These are phyloP conservation scores for Plasmopara viticola DNA, from an alignment of 352 stramenopile species.

Conservation along the genomic window DNA sequence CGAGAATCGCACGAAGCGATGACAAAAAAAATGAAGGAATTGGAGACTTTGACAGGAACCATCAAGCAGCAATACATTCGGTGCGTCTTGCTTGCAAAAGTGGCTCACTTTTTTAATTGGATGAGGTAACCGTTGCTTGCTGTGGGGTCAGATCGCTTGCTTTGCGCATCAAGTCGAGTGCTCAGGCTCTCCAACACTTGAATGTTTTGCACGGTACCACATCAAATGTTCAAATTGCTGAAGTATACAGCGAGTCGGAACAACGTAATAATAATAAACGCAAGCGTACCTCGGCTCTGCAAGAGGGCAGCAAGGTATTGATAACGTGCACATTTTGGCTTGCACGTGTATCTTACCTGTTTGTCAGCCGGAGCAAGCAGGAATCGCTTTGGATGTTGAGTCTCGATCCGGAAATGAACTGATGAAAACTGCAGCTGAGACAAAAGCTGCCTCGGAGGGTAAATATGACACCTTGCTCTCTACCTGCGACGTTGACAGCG, in stretches of 20 bases:
- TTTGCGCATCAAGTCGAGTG: constrained; percentile 46
- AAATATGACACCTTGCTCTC: background rate
- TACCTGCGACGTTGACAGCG: background rate
- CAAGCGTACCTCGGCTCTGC: constrained; percentile 23
- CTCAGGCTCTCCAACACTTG: constrained; percentile 39
- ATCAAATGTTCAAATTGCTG: constrained; percentile 19
- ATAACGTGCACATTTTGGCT: constrained; percentile 4
- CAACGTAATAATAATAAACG: constrained; percentile 33
- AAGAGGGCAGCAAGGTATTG: constrained; percentile 20
- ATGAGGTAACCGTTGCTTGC: background rate
- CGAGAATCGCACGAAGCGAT: constrained; percentile 40
- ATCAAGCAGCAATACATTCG: constrained; percentile 56
- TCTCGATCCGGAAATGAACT: background rate
- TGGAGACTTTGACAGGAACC: constrained; percentile 30
- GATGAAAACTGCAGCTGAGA: background rate
- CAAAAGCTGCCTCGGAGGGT: background rate
- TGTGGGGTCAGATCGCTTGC: constrained; percentile 38
- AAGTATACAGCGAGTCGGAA: constrained; percentile 27
- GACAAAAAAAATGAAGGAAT: constrained; percentile 35
- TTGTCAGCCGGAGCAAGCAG: constrained; percentile 21
- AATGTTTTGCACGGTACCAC: constrained; percentile 18
- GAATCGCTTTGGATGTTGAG: constrained; percentile 2
- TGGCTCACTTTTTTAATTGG: background rate
- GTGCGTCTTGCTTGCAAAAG: constrained; percentile 14
- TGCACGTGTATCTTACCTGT: constrained; percentile 12